Percentiles rank a stretch among this genome's conserved stretches.
These are phyloP conservation scores for Theobroma cacao DNA, from an alignment of 345 rosid genomes.

Conservation along the genomic window DNA sequence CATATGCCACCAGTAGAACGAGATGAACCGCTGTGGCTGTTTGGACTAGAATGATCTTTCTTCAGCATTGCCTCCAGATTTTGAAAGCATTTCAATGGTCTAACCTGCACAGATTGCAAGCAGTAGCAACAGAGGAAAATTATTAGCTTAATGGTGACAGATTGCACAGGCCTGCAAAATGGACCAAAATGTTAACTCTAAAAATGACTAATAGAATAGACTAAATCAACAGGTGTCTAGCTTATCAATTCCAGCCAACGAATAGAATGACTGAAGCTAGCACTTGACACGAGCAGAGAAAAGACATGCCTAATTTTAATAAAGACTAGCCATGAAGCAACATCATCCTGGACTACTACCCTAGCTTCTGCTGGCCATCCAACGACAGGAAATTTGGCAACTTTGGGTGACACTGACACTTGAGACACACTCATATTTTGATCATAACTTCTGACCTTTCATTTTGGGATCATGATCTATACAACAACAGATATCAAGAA, in stretches of 20 bases:
- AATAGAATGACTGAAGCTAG: not conserved
- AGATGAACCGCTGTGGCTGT: conserved; percentile 52
- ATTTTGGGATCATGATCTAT: not conserved
- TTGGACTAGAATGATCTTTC: conserved; percentile 58
- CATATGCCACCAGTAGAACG: conserved; percentile 42
- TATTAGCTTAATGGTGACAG: not conserved
- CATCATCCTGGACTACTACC: not conserved
- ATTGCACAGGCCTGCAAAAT: too few species aligned
- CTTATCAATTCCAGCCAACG: not conserved
- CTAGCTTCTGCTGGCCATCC: not conserved
- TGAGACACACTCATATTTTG: not conserved
- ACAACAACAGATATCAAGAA: not conserved
- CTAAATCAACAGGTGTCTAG: not conserved
- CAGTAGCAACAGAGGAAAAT: not conserved
- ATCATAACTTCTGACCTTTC: not conserved
- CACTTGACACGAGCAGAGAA: not conserved
- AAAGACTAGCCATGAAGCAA: not conserved
- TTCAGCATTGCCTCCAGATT: conserved; percentile 58
- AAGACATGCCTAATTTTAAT: not conserved
- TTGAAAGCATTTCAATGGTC: conserved; percentile 73
- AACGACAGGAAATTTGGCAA: not conserved
- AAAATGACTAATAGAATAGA: not conserved
- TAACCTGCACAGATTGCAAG: conserved; percentile 40
- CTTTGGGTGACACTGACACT: not conserved
- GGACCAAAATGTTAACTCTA: not conserved